Percentiles rank a stretch among this genome's conserved stretches.
Evolutionary conservation across 345 rosid genomes (phyloP).

Genomic region (Excoecaria cochinchinensis): DNA sequence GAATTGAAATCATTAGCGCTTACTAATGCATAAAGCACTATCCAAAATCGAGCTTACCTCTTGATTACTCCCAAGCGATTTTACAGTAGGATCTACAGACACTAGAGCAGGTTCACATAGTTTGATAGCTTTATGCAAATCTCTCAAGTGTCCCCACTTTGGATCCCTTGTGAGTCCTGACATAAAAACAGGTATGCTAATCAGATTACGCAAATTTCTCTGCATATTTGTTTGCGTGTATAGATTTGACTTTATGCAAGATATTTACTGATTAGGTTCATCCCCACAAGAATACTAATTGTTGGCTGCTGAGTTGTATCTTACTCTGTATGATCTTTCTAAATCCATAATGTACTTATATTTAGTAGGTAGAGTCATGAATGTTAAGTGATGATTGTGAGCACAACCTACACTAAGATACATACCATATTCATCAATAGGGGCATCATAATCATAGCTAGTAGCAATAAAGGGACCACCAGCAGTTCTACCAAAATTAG

Average conservation of each 20-base stretch:
- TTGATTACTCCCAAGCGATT: constrained; percentile 36
- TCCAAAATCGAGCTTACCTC: constrained; percentile 28
- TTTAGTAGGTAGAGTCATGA: constrained; percentile 8
- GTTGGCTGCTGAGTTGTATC: not conserved
- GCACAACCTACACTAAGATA: not conserved
- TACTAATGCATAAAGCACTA: not conserved
- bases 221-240: not conserved
- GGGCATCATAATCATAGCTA: constrained; percentile 55
- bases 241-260: not conserved
- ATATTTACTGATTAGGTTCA: not conserved
- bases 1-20: not conserved
- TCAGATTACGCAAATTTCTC: not conserved
- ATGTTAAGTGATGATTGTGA: not conserved
- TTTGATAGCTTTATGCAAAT: constrained; percentile 49
- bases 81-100: constrained; percentile 42
- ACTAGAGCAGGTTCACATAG: constrained; percentile 44
- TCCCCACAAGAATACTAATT: not conserved
- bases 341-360: not conserved
- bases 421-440: constrained; percentile 49
- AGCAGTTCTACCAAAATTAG: constrained; percentile 49
- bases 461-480: constrained; percentile 53
- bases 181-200: not conserved
- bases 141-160: constrained; percentile 47
- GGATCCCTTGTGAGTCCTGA: constrained; percentile 45
- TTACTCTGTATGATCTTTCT: not conserved